phyloP scores from a whole-genome alignment of 331 rosid genomes.

The Quercus lobata region DNA sequence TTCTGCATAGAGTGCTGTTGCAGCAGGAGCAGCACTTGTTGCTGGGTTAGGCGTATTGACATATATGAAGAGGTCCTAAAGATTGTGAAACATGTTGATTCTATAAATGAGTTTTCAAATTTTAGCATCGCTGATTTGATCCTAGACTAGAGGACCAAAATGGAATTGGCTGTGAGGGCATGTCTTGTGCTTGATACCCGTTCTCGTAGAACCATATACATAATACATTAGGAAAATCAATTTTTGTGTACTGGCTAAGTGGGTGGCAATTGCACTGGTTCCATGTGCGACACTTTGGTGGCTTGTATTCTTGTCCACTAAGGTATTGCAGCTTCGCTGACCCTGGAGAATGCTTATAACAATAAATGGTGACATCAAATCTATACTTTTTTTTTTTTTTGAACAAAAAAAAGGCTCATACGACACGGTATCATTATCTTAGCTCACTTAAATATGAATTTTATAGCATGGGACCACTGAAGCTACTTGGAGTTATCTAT shows the following conservation, averaged over 20 bases:
- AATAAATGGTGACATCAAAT: not conserved
- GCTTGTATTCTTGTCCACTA: conserved; percentile 20
- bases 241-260: not conserved
- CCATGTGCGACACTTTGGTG: conserved; percentile 2
- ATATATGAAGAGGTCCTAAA: conserved; percentile 42
- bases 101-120: not conserved
- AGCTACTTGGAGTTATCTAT: too few species aligned
- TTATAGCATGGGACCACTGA: fast-evolving
- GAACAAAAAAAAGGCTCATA: too few species aligned
- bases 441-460: too few species aligned
- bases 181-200: conserved; percentile 29
- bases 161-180: conserved; percentile 23
- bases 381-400: not conserved
- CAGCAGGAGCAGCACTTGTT: conserved; percentile 78
- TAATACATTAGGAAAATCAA: not conserved
- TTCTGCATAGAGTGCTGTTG: conserved; percentile 54
- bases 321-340: conserved; percentile 24
- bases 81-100: not conserved
- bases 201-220: conserved; percentile 15
- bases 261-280: not conserved
- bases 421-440: fast-evolving
- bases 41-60: conserved; percentile 74
- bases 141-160: conserved; percentile 17
- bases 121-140: conserved; percentile 4
- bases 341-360: conserved; percentile 19